Conservation (phyloP, 495 filamentous ascomycete genomes). For the Talaromyces wortmannii region DNA sequence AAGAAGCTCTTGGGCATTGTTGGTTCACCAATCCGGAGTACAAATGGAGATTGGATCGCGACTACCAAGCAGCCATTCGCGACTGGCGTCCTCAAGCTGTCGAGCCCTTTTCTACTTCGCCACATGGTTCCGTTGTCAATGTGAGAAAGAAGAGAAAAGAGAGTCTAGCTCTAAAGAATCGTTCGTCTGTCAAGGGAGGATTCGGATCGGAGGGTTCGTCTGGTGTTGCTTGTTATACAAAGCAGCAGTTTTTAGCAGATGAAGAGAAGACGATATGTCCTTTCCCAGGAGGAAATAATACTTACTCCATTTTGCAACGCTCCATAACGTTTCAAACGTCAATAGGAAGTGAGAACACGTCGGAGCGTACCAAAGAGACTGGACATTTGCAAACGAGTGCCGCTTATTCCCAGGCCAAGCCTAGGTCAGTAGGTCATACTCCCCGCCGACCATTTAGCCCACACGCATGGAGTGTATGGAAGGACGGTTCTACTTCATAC, state of each 20-base stretch:
- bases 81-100: constrained; percentile 39
- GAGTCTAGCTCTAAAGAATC: neutral
- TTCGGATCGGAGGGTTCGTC: neutral
- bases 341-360: too few relatives aligned
- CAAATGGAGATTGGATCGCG: constrained; percentile 30
- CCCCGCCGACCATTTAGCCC: neutral
- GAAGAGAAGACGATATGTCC: neutral
- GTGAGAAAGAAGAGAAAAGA: neutral
- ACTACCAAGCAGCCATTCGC: constrained; percentile 37
- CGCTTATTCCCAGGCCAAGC: neutral
- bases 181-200: neutral
- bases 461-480: neutral
- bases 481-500: neutral
- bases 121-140: neutral
- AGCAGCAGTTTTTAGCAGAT: neutral
- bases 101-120: too few relatives aligned
- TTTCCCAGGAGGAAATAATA: too few relatives aligned
- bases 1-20: constrained; percentile 45
- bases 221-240: neutral
- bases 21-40: constrained; percentile 50
- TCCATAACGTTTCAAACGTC: too few relatives aligned
- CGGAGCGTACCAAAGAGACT: neutral
- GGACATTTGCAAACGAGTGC: neutral
- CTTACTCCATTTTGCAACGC: too few relatives aligned
- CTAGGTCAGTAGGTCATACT: neutral